Evolutionary conservation across 202 grass and related monocot species (phyloP).

Genomic region (Hordeum pubiflorum): DNA sequence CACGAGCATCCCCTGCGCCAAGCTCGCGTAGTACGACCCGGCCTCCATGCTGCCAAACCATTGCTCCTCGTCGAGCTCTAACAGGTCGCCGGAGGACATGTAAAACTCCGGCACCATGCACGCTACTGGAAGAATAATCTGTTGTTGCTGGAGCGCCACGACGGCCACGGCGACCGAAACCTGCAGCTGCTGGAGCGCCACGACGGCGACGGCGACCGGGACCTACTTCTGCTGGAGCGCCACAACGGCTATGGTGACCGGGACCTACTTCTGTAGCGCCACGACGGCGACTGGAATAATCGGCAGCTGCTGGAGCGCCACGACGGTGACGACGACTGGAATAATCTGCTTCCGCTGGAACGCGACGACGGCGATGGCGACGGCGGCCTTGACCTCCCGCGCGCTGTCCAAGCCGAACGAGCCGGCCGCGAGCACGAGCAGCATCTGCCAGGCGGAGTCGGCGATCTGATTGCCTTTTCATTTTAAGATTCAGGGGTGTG

Average conservation of each 20-base stretch:
- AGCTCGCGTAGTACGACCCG: slow-evolving; percentile 38
- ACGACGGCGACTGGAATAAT: background rate
- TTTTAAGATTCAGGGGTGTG: too few species aligned
- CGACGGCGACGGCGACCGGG: background rate
- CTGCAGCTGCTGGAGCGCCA: background rate
- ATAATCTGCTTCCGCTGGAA: background rate
- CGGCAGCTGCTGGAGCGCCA: too few species aligned
- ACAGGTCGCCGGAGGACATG: background rate
- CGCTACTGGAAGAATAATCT: background rate
- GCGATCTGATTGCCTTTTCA: too few species aligned
- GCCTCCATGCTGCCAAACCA: background rate
- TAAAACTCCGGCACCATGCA: background rate
- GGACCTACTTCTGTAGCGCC: too few species aligned
- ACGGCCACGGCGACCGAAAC: background rate
- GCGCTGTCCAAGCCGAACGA: background rate
- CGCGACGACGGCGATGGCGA: background rate
- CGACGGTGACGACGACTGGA: background rate
- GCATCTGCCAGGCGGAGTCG: slow-evolving; percentile 51
- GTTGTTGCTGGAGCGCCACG: background rate
- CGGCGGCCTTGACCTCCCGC: background rate
- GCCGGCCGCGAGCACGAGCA: background rate
- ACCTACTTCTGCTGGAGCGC: background rate
- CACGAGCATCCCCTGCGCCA: slow-evolving; percentile 48
- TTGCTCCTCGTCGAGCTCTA: slow-evolving; percentile 16
- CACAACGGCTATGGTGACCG: too few species aligned